These are phyloP conservation scores for Gonium pectorale DNA, from an alignment of 139 green algal species.

Conservation along the genomic window DNA sequence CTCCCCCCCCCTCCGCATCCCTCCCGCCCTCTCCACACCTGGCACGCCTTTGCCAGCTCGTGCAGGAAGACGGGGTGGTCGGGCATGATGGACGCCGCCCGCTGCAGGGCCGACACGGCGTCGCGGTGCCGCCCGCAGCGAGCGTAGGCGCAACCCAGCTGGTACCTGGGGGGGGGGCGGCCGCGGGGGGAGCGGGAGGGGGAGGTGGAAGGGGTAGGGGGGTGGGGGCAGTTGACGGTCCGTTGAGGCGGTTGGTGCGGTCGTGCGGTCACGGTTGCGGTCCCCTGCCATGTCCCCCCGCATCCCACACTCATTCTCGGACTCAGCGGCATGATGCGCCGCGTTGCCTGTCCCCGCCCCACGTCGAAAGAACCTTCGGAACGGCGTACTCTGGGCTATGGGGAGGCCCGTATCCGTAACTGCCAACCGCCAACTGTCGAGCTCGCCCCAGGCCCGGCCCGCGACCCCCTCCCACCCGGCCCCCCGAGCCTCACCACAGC, in stretches of 20 bases:
- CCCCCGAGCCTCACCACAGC: conserved; percentile 50
- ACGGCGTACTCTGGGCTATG: no score
- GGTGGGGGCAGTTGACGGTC: not conserved
- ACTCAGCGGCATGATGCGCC: no score
- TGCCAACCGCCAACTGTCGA: no score
- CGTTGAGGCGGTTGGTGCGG: no score
- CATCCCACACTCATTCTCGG: no score
- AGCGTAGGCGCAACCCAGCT: conserved; percentile 49
- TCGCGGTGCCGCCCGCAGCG: not conserved
- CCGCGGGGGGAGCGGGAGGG: not conserved
- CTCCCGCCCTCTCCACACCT: conserved; percentile 23
- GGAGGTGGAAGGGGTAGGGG: not conserved
- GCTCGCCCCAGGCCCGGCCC: no score
- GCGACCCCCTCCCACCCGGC: not conserved
- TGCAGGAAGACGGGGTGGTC: conserved; percentile 54
- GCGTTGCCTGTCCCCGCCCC: no score
- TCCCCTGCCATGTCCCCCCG: no score
- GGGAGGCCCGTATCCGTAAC: no score
- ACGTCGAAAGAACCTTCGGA: no score
- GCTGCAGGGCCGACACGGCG: conserved; percentile 41
- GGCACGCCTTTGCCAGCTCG: conserved; percentile 57
- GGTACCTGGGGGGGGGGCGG: conserved; percentile 47
- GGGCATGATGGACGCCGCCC: conserved; percentile 31
- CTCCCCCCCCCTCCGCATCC: not conserved
- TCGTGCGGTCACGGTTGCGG: no score